Conservation (phyloP, 345 rosid genomes). For the Salix arbutifolia region DNA sequence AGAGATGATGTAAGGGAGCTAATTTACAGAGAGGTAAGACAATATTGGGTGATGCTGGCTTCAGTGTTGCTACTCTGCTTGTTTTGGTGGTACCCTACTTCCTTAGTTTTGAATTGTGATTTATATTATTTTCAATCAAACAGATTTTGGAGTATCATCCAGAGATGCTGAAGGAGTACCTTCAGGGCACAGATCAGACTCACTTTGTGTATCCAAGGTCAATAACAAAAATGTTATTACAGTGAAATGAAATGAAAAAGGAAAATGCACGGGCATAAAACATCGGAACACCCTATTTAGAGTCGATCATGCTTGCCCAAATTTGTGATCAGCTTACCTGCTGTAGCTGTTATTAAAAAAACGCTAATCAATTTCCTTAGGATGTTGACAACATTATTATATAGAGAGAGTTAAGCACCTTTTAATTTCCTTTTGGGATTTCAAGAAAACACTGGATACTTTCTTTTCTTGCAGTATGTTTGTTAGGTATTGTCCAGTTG, state of each 20-base stretch:
- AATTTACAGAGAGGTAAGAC: constrained; percentile 84
- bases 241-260: not conserved
- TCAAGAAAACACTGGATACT: not conserved
- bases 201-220: constrained; percentile 95
- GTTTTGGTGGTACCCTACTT: constrained; percentile 5
- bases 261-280: not conserved
- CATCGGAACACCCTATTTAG: not conserved
- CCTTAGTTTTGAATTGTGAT: constrained; percentile 10
- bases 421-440: not conserved
- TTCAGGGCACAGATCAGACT: constrained; percentile 60
- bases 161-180: constrained; percentile 34
- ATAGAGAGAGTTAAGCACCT: not conserved
- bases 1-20: constrained; percentile 84
- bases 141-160: constrained; percentile 80
- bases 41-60: not conserved
- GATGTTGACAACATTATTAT: not conserved
- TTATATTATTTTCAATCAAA: constrained; percentile 16
- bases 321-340: too few species aligned
- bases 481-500: not conserved
- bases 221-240: constrained; percentile 7
- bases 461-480: not conserved
- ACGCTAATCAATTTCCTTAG: not conserved
- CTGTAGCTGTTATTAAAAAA: not conserved
- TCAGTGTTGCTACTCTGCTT: constrained; percentile 9
- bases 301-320: not conserved